These are phyloP conservation scores for Choanephora cucurbitarum DNA, from an alignment of 371 early-diverging fungal species.

Conservation along the genomic window DNA sequence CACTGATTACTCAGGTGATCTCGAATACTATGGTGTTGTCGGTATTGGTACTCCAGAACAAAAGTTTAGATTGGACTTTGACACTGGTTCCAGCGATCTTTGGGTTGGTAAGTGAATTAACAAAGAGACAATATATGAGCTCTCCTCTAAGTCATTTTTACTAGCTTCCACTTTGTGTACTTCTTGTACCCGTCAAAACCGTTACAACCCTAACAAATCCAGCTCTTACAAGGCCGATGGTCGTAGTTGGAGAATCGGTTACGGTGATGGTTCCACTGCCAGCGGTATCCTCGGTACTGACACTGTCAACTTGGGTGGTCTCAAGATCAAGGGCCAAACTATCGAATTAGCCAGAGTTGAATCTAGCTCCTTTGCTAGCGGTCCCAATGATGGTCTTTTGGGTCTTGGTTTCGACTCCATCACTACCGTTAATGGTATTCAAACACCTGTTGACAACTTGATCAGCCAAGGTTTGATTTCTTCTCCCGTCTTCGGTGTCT, in stretches of 20 bases:
- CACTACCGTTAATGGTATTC: too few species aligned
- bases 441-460: slow-evolving; percentile 23
- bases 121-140: too few species aligned
- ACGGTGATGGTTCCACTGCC: slow-evolving; percentile 50
- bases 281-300: slow-evolving; percentile 44
- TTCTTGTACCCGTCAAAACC: slow-evolving; percentile 29
- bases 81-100: slow-evolving; percentile 71
- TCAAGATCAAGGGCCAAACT: too few species aligned
- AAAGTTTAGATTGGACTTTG: slow-evolving; percentile 65
- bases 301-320: slow-evolving; percentile 41
- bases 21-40: too few species aligned
- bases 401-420: too few species aligned
- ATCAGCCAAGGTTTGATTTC: slow-evolving; percentile 20
- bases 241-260: slow-evolving; percentile 44
- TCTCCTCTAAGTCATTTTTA: neutral
- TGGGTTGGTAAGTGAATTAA: slow-evolving; percentile 58
- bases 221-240: slow-evolving; percentile 41
- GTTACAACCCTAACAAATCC: slow-evolving; percentile 38
- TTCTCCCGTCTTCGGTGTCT: slow-evolving; percentile 25
- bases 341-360: too few species aligned
- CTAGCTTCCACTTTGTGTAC: slow-evolving; percentile 34
- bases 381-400: too few species aligned
- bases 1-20: too few species aligned
- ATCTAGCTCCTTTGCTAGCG: too few species aligned
- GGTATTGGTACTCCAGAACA: slow-evolving; percentile 67